Evolutionary conservation across 768 basidiomycete genomes (phyloP), one percentile per base, ranked within the genome.

Genomic region (Rhodotorula taiwanensis): DNA sequence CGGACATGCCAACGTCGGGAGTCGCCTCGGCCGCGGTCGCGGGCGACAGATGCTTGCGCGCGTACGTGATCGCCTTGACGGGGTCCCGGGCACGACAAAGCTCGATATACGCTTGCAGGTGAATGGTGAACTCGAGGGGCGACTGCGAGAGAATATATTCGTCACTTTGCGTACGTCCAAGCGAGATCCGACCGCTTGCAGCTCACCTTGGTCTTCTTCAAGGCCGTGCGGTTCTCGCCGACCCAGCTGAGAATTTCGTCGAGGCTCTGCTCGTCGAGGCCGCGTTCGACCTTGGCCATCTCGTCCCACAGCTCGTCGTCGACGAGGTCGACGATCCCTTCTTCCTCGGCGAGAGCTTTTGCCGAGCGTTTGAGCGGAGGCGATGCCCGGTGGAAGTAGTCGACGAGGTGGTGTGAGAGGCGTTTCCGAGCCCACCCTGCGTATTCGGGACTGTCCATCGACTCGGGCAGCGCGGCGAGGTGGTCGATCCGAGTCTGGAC

Each of bases 81-180:
- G 78, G 79, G 74, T 85, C 84, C 41, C 83, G 75, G 6, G 79
- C 77, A 41, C 95, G 80, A 39, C 85, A 83, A 9, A 99, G 81
- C 76, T 99, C 95, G 73, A 98, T 92, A 75, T 87, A 97, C 76
- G 97, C 91, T 76, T 99, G 95, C 45, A 95, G 81, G 49, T 95
- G 84, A 51, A 99, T 83, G 69, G 92, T 88, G 76, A 98, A 98
- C 78, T 99, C 95, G 48, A 99, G 83, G 14, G 89, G 86, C 77
- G 87, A 91, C 92, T 97, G 76, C 50, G 59, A 54, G 58, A 53
- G 51, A 36, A 57, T 3, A 10, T 4, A 1, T 41, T 43, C 8
- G 33, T 16, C 18, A 41, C 14, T 16, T 3, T 2, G 20, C 2
- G 49, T 13, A 43, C 11, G 5, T 18, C 34, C 33, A 7, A 42